Percentiles rank a stretch among this genome's conserved stretches.
These are phyloP conservation scores for Cyclospora cayetanensis DNA, from an alignment of 169 alveolate genomes.

Conservation along the genomic window DNA sequence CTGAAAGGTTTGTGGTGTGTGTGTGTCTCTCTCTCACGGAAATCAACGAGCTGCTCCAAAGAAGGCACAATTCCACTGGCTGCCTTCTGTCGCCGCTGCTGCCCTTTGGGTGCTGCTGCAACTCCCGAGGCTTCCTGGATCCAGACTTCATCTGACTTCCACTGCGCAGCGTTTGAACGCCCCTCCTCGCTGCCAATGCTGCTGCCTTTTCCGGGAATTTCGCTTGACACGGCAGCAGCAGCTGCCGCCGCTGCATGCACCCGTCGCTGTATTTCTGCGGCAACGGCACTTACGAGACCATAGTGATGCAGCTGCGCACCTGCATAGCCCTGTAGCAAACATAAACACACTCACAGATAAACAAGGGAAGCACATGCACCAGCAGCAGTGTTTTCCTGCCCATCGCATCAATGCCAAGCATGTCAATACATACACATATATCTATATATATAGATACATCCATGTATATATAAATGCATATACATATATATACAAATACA, in stretches of 20 bases:
- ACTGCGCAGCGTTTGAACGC: background rate
- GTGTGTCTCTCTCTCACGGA: slow-evolving; percentile 6
- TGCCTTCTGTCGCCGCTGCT: background rate
- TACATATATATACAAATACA: background rate
- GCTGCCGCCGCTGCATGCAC: background rate
- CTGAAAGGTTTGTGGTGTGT: background rate
- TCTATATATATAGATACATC: too few species aligned
- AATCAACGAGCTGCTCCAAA: slow-evolving; percentile 31
- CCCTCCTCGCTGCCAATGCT: background rate
- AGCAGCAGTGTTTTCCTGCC: background rate
- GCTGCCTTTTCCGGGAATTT: background rate
- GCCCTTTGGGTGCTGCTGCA: background rate
- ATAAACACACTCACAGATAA: background rate
- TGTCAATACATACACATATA: slow-evolving; percentile 4
- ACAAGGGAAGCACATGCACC: background rate
- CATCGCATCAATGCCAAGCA: background rate
- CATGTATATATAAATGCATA: too few species aligned
- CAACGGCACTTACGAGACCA: slow-evolving; percentile 25
- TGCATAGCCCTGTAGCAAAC: slow-evolving; percentile 56
- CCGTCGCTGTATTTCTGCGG: slow-evolving; percentile 18
- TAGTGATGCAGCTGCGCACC: slow-evolving; percentile 52
- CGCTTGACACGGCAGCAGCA: background rate
- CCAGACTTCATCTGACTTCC: background rate
- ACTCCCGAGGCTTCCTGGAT: background rate
- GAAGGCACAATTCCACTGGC: background rate